Evolutionary conservation across 1,284 basidiomycete species (phyloP).

Genomic region (Mycosarcoma maydis): DNA sequence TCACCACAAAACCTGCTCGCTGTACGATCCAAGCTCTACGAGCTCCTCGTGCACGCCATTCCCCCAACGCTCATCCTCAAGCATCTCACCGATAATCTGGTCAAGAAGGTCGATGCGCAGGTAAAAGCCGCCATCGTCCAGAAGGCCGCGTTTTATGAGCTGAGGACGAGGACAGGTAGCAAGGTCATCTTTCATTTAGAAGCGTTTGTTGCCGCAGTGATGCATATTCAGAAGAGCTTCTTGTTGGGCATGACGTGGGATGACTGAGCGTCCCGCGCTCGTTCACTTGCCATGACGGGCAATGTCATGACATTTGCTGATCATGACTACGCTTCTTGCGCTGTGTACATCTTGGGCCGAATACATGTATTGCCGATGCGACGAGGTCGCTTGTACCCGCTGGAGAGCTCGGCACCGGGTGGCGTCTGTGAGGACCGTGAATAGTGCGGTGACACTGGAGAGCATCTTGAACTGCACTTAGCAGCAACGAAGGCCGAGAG

Average conservation of each 20-base stretch:
- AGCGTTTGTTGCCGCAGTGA: constrained; percentile 65
- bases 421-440: no score
- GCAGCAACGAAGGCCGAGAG: no score
- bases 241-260: constrained; percentile 53
- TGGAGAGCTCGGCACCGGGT: no score
- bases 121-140: constrained; percentile 56
- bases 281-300: no score
- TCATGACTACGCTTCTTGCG: no score
- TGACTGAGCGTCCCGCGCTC: constrained; percentile 24
- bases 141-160: constrained; percentile 81
- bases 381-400: no score
- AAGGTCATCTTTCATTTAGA: constrained; percentile 66
- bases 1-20: constrained; percentile 90
- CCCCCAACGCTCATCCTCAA: constrained; percentile 76
- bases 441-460: no score
- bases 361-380: no score
- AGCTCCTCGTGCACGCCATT: constrained; percentile 95
- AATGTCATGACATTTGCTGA: background rate
- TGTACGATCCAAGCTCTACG: constrained; percentile 91
- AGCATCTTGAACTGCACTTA: no score
- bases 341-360: no score
- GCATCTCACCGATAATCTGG: constrained; percentile 77
- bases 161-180: constrained; percentile 57
- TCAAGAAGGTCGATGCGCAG: constrained; percentile 80
- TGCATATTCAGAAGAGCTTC: constrained; percentile 64